A percentile compares a stretch with the other conserved stretches of the same genome.
These are phyloP conservation scores for Euphorbia pulcherrima DNA, from an alignment of 345 rosid species.

Conservation along the genomic window DNA sequence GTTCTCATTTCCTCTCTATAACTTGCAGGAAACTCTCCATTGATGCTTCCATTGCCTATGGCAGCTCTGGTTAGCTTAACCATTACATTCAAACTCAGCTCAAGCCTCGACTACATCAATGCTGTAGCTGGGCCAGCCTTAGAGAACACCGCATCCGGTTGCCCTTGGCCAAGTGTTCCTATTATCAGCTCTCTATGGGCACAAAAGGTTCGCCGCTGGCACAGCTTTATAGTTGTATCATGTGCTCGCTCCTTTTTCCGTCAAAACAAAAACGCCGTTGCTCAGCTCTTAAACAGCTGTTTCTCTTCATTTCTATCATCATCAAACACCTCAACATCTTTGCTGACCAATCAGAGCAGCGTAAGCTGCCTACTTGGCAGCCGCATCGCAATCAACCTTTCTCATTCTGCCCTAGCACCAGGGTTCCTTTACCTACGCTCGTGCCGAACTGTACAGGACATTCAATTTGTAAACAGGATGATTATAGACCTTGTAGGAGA, in stretches of 20 bases:
- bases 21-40: constrained; percentile 32
- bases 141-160: constrained; percentile 52
- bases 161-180: constrained; percentile 50
- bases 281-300: constrained; percentile 57
- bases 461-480: constrained; percentile 33
- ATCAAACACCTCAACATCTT: constrained; percentile 21
- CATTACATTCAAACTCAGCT: constrained; percentile 58
- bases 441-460: constrained; percentile 40
- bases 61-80: constrained; percentile 73
- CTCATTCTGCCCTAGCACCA: constrained; percentile 38
- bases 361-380: constrained; percentile 47
- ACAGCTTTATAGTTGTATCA: constrained; percentile 48
- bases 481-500: constrained; percentile 49
- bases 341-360: constrained; percentile 34
- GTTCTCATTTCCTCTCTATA: background rate
- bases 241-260: constrained; percentile 51
- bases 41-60: constrained; percentile 58
- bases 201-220: constrained; percentile 66
- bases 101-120: constrained; percentile 45
- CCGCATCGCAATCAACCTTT: constrained; percentile 25
- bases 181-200: constrained; percentile 63
- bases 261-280: constrained; percentile 46
- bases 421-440: constrained; percentile 60
- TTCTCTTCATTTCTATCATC: constrained; percentile 52
- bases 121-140: constrained; percentile 62